Evolutionary conservation across 78 protist genomes (phyloP), one percentile per base, ranked within the genome.

Genomic region (Polysphondylium violaceum): DNA sequence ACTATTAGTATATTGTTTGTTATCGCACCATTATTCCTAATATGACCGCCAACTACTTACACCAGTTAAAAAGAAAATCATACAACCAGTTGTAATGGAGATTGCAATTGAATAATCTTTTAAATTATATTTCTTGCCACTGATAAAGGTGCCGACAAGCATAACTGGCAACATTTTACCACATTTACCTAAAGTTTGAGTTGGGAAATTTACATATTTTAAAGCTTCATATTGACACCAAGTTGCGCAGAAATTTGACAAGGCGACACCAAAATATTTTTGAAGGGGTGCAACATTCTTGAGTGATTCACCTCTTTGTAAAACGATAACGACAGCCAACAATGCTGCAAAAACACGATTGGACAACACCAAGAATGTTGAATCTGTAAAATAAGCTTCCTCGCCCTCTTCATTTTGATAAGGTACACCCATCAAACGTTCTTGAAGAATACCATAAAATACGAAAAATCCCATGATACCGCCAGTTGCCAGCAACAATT

Each of bases 191-290:
- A 92, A 59, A 19, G 95, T 86, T 71, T 92, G 95, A 4, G 95
- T 85, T 43, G 95, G 95, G 86, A 92, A 92, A 71, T 71, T 86
- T 12, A 92, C 95, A 29, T 92, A 92, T 47, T 87, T 87, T 3
- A 87, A 40, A 9, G 93, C 93, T 50, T 92, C 95, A 47, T 92
- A 92, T 71, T 92, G 95, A 71, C 95, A 92, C 86, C 76, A 65
- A 14, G 95, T 92, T 1, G 95, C 95, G 53, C 86, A 50, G 36
- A 92, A 68, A 76, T 92, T 92, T 47, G 93, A 74, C 21, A 85
- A 9, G 7, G 95, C 59, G 19, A 92, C 92, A 36, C 72, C 75
- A 25, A 63, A 33, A 74, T 65, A 92, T 21, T 72, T 43, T 19
- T 44, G 44, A 61, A 83, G 86, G 29, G 92, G 87, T 27, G 95